These are phyloP conservation scores for Didymella arachidicola DNA, from an alignment of 2,329 filamentous ascomycete genomes.

Conservation along the genomic window DNA sequence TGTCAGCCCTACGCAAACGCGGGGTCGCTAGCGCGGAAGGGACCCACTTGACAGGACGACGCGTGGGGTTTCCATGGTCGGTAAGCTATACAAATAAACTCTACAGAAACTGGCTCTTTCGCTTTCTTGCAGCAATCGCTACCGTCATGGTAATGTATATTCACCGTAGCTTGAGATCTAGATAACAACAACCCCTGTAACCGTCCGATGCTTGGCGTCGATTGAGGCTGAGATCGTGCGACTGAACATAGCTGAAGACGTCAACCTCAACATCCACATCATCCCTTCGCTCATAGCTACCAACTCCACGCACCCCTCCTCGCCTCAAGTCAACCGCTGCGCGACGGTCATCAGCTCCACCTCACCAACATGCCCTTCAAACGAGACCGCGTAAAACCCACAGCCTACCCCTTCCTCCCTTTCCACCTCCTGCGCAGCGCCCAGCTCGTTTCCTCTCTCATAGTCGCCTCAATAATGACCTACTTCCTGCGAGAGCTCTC, in stretches of 20 bases:
- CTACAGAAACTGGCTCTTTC: neutral
- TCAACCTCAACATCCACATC: neutral
- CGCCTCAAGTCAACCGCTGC: neutral
- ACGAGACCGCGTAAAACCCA: slow-evolving; percentile 47
- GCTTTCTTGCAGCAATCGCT: neutral
- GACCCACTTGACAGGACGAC: slow-evolving; percentile 3
- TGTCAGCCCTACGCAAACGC: slow-evolving; percentile 4
- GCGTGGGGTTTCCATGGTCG: neutral
- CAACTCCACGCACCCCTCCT: neutral
- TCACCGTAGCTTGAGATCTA: neutral
- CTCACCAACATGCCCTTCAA: slow-evolving; percentile 24
- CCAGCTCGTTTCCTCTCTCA: slow-evolving; percentile 55
- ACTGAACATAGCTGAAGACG: slow-evolving; percentile 1
- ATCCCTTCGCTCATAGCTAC: neutral
- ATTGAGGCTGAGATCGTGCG: slow-evolving; percentile 1
- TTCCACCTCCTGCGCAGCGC: slow-evolving; percentile 54
- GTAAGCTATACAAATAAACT: too few relatives aligned
- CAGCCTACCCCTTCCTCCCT: slow-evolving; percentile 53
- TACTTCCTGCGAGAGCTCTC: slow-evolving; percentile 65
- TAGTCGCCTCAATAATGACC: slow-evolving; percentile 63
- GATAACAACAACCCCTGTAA: neutral
- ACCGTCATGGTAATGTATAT: neutral
- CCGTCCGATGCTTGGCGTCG: slow-evolving; percentile 4
- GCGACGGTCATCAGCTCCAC: too few relatives aligned
- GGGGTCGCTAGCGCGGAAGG: slow-evolving; percentile 8